Evolutionary conservation across 306 rosid genomes (phyloP), one percentile per base, ranked within the genome.

Genomic region (Pachyrhizus erosus): DNA sequence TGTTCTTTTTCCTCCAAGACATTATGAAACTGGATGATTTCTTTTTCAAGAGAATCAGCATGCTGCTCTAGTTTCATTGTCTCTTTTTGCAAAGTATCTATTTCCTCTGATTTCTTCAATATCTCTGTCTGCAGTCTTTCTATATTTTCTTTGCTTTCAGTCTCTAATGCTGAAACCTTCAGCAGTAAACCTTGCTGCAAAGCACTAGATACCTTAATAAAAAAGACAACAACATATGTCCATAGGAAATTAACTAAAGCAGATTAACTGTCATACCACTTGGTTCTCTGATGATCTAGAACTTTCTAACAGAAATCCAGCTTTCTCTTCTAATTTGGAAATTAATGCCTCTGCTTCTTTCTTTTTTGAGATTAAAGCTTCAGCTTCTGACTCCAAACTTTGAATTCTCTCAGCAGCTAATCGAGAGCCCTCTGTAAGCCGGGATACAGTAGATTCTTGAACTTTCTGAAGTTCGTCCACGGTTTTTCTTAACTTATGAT

Each of bases 151-250:
- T 91, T 87, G 78, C 87, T 91, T 88, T 89, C 98, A 75, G 84
- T 85, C 87, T 89, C 96, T 60, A 91, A 52, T 78, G 85, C 86
- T 37, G 93, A 91, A 72, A 96, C 34, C 89, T 91, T 91, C 78
- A 85, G 89, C 86, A 87, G 86, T 60, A 96, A 87, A 83, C 78
- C 91, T 91, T 91, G 86, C 98, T 96, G 93, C 86, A 87, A 70
- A 71, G 77, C 67, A 79, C 75, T 52, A 80, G 54, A 75, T 58
- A 82, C 76, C 61, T 27, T 76, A 58, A 70, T 88, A 26, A 91
- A 79, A 73, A 75, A 34, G 70, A 49, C 4, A 81, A 49, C 11
- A 76, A n/a, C 49, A 51, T 49, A 75, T 49, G 34, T 64, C 81
- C 75, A 52, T 54, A 81, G 23, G 34, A 9, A 24, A 73, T 34